Base-by-base conservation (phyloP, 345 rosid genomes). In the Cardamine occulta region DNA sequence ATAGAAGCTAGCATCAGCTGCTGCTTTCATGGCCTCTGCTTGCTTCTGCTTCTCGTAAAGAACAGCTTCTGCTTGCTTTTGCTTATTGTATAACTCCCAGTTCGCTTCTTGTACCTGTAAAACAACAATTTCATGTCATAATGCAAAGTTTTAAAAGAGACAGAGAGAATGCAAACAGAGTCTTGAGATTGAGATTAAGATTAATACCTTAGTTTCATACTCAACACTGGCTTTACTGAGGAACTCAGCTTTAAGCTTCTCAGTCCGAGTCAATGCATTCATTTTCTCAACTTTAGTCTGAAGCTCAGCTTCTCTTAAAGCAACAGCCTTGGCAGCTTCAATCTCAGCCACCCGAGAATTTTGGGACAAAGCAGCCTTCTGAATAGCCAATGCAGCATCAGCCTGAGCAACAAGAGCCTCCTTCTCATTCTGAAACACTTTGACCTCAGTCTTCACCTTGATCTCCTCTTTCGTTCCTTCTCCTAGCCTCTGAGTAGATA, bases 231-330 rank as follows among this genome's bases (percentile, higher is more conserved):
- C 96, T 68, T 84, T 84, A 68, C 88, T 88, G 58, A 90, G 82
- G 42, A 85, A 80, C 81, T 88, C 94, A 5, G 96, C 97, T 82
- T 85, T 92, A 15, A 92, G 93, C 81, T 84, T 90, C 86, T 90
- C 93, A 0, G 88, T 90, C 13, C 45, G 69, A 4, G 91, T 85
- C 72, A 80, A 54, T 7, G 94, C 93, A 66, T 88, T 92, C 97
- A 88, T 87, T 34, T 70, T 80, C 82, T 89, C 96, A 1, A 92
- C 93, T 70, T 88, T 84, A 18, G 54, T 74, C 66, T 92, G 96
- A 75, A 92, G 72, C 88, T 88, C 93, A 12, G 96, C 96, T 42
- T 86, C 97, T 31, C 92, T 80, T 62, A 88, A 73, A 0, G 91
- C 84, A 60, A 87, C 96, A 0, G 91, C 87, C 72, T 89, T 92